A percentile compares a stretch with the other conserved stretches of the same genome.
Evolutionary conservation across 495 filamentous ascomycete genomes (phyloP).

Genomic region (Aspergillus leporis): DNA sequence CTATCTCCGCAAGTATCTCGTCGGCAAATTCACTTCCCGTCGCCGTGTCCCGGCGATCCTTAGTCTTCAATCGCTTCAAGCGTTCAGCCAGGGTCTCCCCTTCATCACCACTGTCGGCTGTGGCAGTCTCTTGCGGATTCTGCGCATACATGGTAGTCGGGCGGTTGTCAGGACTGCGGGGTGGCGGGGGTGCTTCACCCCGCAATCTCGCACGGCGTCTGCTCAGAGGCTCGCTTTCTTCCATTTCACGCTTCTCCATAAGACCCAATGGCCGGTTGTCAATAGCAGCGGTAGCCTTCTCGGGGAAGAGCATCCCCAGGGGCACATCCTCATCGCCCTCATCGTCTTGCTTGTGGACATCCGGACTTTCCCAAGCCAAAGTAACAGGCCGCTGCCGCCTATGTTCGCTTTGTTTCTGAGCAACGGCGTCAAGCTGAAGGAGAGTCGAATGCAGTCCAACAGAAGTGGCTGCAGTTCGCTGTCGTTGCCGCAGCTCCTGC

Average conservation of each 20-base stretch:
- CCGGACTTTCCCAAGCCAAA: slow-evolving; percentile 85
- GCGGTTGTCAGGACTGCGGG: slow-evolving; percentile 33
- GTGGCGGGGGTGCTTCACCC: slow-evolving; percentile 45
- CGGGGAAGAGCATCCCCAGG: slow-evolving; percentile 74
- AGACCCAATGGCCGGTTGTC: slow-evolving; percentile 76
- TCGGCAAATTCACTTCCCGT: slow-evolving; percentile 76
- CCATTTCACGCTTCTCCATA: slow-evolving; percentile 79
- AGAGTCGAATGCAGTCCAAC: slow-evolving; percentile 86
- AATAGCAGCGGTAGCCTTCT: slow-evolving; percentile 55
- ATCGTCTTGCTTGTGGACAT: slow-evolving; percentile 36
- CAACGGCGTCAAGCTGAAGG: slow-evolving; percentile 86
- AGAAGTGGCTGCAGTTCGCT: slow-evolving; percentile 62
- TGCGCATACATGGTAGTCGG: slow-evolving; percentile 40
- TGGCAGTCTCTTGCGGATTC: slow-evolving; percentile 17
- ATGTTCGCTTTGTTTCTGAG: slow-evolving; percentile 77
- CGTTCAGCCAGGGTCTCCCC: slow-evolving; percentile 80
- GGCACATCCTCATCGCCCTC: slow-evolving; percentile 77
- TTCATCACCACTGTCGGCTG: slow-evolving; percentile 56
- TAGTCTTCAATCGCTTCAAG: slow-evolving; percentile 64
- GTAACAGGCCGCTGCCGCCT: slow-evolving; percentile 73
- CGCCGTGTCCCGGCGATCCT: slow-evolving; percentile 51
- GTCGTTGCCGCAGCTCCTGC: slow-evolving; percentile 74
- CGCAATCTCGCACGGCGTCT: slow-evolving; percentile 73
- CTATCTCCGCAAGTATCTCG: slow-evolving; percentile 74
- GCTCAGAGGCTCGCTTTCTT: slow-evolving; percentile 90